A percentile compares a stretch with the other conserved stretches of the same genome.
These are phyloP conservation scores for Solanum hybrid DNA, from an alignment of 305 asterid species.

Conservation along the genomic window DNA sequence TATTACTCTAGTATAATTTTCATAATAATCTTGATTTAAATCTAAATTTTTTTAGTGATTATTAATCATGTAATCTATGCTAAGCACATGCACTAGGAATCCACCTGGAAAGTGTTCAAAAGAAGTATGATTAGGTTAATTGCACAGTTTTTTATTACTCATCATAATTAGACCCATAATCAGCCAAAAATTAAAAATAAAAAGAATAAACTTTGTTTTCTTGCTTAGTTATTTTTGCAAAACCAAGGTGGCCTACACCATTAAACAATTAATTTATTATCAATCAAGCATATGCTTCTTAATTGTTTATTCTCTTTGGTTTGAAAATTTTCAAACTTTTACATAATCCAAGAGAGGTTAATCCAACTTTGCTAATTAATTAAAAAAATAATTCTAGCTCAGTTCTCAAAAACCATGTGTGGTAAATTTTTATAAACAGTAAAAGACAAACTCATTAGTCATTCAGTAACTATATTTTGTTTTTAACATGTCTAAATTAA, in stretches of 20 bases:
- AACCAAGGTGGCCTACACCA: constrained; percentile 6
- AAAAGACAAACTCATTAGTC: background rate
- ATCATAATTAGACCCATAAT: constrained; percentile 45
- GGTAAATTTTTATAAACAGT: background rate
- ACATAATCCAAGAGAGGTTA: background rate
- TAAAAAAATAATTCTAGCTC: background rate
- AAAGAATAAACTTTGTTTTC: background rate
- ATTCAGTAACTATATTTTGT: background rate
- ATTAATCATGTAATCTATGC: background rate
- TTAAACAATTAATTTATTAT: constrained; percentile 1
- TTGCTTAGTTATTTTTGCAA: constrained; percentile 6
- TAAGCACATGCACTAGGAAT: constrained; percentile 31
- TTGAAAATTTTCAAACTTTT: background rate
- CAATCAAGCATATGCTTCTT: constrained; percentile 9
- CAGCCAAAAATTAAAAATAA: constrained; percentile 4
- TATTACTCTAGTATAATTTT: background rate
- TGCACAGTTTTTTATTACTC: constrained; percentile 33
- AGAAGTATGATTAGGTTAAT: background rate
- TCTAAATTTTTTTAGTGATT: background rate
- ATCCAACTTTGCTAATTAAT: background rate
- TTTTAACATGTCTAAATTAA: background rate
- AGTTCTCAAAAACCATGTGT: constrained; percentile 3
- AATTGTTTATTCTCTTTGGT: constrained; percentile 9
- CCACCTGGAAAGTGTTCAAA: constrained; percentile 40
- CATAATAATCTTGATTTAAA: too few species aligned